Percentiles rank a stretch among this genome's conserved stretches.
These are phyloP conservation scores for Globisporangium orthogonon DNA, from an alignment of 352 stramenopile species.

Conservation along the genomic window DNA sequence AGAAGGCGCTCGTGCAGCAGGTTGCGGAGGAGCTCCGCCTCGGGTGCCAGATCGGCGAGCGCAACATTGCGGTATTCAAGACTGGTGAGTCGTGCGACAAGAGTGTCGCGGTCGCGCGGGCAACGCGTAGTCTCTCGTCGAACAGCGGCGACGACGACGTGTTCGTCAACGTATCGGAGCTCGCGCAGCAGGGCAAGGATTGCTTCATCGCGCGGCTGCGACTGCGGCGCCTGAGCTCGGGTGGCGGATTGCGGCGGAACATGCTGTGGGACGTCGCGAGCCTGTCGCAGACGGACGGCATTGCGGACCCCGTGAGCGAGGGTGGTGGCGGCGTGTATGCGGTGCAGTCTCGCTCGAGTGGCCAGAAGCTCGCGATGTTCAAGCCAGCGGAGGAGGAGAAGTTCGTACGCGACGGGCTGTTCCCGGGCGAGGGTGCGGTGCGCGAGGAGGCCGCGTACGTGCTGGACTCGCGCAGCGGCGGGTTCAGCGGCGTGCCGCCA, in stretches of 20 bases:
- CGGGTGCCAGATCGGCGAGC: slow-evolving; percentile 57
- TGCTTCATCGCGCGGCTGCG: slow-evolving; percentile 59
- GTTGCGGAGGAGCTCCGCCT: slow-evolving; percentile 48
- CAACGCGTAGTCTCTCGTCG: slow-evolving; percentile 4
- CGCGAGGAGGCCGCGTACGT: slow-evolving; percentile 75
- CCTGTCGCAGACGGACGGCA: slow-evolving; percentile 36
- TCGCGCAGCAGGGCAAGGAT: slow-evolving; percentile 72
- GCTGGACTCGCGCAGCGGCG: slow-evolving; percentile 55
- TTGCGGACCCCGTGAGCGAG: slow-evolving; percentile 51
- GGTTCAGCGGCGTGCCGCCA: slow-evolving; percentile 70
- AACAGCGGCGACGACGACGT: slow-evolving; percentile 37
- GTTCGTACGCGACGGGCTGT: slow-evolving; percentile 66
- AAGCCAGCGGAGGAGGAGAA: slow-evolving; percentile 76
- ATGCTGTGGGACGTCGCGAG: slow-evolving; percentile 79
- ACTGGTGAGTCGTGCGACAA: slow-evolving; percentile 21
- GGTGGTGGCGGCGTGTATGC: slow-evolving; percentile 70
- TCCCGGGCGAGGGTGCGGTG: slow-evolving; percentile 61
- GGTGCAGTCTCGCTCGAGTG: slow-evolving; percentile 55
- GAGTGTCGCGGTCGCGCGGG: slow-evolving; percentile 2
- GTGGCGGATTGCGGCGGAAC: slow-evolving; percentile 49
- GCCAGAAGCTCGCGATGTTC: slow-evolving; percentile 76
- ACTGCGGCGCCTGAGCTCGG: slow-evolving; percentile 49
- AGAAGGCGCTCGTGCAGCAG: slow-evolving; percentile 46
- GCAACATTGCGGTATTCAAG: slow-evolving; percentile 57
- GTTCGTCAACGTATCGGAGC: slow-evolving; percentile 59